phyloP scores from a whole-genome alignment of 768 basidiomycete genomes.

The Candolleomyces eurysporus region DNA sequence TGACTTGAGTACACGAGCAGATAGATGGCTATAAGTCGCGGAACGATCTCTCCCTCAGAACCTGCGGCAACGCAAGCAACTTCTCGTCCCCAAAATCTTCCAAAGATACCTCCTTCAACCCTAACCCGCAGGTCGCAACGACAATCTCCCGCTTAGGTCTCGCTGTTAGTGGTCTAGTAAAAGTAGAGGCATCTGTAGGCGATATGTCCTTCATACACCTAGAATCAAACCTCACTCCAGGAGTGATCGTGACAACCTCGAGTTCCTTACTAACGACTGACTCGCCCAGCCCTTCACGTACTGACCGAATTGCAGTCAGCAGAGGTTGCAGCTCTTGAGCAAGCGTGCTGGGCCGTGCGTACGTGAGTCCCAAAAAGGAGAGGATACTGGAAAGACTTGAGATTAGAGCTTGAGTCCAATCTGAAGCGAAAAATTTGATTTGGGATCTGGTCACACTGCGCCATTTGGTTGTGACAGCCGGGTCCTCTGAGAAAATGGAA shows the following conservation, averaged over 20 bases:
- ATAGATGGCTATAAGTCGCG: not conserved
- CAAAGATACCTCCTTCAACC: not conserved
- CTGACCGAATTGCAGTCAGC: not conserved
- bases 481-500: not conserved
- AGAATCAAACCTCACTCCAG: not conserved
- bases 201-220: not conserved
- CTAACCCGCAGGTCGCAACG: not conserved
- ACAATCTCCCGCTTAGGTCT: not conserved
- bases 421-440: not conserved
- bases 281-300: not conserved
- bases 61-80: not conserved
- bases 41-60: not conserved
- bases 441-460: not conserved
- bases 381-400: not conserved
- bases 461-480: not conserved
- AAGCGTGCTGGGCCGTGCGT: not conserved
- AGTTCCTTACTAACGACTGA: not conserved
- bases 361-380: not conserved
- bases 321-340: not conserved
- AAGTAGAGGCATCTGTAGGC: not conserved
- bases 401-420: not conserved
- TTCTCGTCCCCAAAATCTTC: not conserved
- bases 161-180: not conserved
- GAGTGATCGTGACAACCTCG: not conserved
- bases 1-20: not conserved